A percentile compares a stretch with the other conserved stretches of the same genome.
Conservation (phyloP, 345 rosid genomes). For the Anacardium occidentale region DNA sequence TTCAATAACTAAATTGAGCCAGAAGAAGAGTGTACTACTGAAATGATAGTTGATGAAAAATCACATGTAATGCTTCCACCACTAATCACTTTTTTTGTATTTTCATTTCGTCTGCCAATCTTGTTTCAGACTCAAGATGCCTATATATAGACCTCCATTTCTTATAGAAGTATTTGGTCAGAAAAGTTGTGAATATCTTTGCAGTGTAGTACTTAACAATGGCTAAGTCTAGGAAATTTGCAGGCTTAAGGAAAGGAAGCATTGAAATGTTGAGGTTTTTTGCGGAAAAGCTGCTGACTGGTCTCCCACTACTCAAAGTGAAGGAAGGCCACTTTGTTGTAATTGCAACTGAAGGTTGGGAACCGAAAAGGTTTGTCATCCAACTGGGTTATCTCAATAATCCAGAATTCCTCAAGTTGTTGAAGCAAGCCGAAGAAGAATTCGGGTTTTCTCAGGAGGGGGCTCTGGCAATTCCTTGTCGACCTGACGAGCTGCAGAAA, state of each 20-base stretch:
- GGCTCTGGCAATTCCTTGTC: conserved; percentile 35
- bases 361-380: conserved; percentile 29
- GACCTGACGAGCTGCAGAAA: conserved; percentile 31
- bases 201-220: conserved; percentile 6
- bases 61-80: conserved; percentile 17
- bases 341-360: conserved; percentile 35
- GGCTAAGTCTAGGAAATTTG: conserved; percentile 16
- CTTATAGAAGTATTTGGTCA: not conserved
- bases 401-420: conserved; percentile 30
- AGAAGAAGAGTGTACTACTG: conserved; percentile 10
- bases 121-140: not conserved
- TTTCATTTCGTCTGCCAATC: conserved; percentile 7
- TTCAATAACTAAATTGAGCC: not conserved
- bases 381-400: conserved; percentile 28
- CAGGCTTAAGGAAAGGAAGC: conserved; percentile 19
- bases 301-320: conserved; percentile 26
- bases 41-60: conserved; percentile 6
- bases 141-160: not conserved
- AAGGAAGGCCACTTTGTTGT: conserved; percentile 51
- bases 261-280: conserved; percentile 19
- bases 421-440: conserved; percentile 36
- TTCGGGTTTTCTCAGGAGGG: conserved; percentile 35
- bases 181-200: not conserved
- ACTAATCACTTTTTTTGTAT: conserved; percentile 13
- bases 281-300: conserved; percentile 25